phyloP scores from a whole-genome alignment of 345 rosid species.

The Cardamine occulta region DNA sequence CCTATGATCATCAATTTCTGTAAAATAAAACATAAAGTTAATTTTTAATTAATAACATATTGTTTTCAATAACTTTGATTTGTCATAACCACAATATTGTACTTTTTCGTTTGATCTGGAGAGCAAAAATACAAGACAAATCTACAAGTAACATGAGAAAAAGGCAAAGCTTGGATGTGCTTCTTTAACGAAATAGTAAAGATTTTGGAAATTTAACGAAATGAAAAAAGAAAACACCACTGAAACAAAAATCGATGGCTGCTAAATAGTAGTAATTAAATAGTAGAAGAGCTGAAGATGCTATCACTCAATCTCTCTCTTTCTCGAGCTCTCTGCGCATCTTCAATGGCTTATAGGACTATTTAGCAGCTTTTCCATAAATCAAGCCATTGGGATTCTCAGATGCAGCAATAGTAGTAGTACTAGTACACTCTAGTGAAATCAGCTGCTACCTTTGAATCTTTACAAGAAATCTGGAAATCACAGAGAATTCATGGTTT shows the following conservation, averaged over 20 bases:
- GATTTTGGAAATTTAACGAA: not conserved
- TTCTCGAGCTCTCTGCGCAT: not conserved
- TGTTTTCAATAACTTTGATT: not conserved
- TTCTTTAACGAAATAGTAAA: not conserved
- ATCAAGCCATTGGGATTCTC: slow-evolving; percentile 16
- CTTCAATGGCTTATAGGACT: slow-evolving; percentile 29
- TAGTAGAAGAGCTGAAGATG: not conserved
- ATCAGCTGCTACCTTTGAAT: not conserved
- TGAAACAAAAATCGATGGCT: not conserved
- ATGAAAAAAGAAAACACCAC: not conserved
- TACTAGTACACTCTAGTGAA: not conserved
- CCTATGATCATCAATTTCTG: not conserved
- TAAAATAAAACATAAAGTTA: not conserved
- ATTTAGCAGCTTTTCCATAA: not conserved
- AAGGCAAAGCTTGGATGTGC: not conserved
- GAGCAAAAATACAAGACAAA: not conserved
- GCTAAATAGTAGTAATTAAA: not conserved
- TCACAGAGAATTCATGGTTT: not conserved
- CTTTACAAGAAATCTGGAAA: not conserved
- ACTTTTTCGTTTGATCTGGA: not conserved
- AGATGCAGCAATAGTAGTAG: slow-evolving; percentile 24
- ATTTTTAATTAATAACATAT: not conserved
- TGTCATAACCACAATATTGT: not conserved
- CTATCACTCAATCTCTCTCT: not conserved
- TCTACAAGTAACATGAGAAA: not conserved